A percentile compares a stretch with the other conserved stretches of the same genome.
These are phyloP conservation scores for Trichomonas vaginalis DNA, from an alignment of 208 protist species.

Conservation along the genomic window DNA sequence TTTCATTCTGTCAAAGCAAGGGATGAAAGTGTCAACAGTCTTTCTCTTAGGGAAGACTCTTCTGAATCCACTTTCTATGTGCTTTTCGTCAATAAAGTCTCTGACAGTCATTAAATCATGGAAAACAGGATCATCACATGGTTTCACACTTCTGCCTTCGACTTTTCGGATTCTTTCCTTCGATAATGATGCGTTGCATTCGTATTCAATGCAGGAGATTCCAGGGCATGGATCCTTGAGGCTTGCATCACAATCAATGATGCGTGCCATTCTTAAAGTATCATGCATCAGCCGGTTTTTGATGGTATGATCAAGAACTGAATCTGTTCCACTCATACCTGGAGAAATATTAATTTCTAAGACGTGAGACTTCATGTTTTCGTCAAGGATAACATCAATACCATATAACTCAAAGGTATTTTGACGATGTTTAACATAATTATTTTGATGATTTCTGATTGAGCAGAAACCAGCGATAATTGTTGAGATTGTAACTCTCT, in stretches of 20 bases:
- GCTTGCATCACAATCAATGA: background rate
- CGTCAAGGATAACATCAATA: conserved; percentile 76
- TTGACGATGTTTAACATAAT: background rate
- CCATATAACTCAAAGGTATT: conserved; percentile 77
- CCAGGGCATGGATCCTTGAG: background rate
- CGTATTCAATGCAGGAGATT: background rate
- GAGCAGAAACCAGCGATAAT: conserved; percentile 3
- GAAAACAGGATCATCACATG: background rate
- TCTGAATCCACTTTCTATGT: background rate
- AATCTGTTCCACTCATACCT: conserved; percentile 4
- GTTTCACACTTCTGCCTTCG: background rate
- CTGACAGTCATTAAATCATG: background rate
- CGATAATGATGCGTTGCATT: background rate
- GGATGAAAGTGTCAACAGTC: background rate
- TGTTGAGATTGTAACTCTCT: background rate
- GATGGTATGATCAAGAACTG: background rate
- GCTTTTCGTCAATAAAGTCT: background rate
- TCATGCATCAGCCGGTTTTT: background rate
- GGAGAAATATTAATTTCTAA: conserved; percentile 73
- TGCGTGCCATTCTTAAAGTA: background rate
- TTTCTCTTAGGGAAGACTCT: background rate
- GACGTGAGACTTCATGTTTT: conserved; percentile 68
- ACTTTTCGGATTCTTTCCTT: background rate
- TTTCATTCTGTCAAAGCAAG: background rate
- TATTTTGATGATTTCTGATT: conserved; percentile 23